A percentile compares a stretch with the other conserved stretches of the same genome.
phyloP scores from a whole-genome alignment of 768 basidiomycete species.

The Phanerodontia chrysosporium region DNA sequence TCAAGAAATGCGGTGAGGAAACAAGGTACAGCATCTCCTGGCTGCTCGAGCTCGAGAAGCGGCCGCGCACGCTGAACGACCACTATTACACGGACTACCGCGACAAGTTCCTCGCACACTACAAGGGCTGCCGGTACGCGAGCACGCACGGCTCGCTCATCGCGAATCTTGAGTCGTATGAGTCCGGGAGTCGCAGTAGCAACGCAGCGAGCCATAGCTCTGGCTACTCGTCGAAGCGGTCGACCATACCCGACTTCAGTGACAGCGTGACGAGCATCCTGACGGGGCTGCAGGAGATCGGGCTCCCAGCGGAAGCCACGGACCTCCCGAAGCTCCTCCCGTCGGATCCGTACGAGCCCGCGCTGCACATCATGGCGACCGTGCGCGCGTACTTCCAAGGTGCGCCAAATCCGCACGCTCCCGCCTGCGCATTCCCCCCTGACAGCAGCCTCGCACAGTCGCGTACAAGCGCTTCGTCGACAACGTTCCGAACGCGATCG shows the following conservation, averaged over 20 bases:
- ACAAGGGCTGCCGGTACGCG: conserved; percentile 17
- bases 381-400: conserved; percentile 77
- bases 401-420: conserved; percentile 21
- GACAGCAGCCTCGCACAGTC: conserved; percentile 26
- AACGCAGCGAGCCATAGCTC: background rate
- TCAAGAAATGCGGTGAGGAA: conserved; percentile 37
- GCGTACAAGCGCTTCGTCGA: conserved; percentile 44
- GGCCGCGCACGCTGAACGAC: conserved; percentile 45
- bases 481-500: conserved; percentile 39
- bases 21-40: conserved; percentile 42
- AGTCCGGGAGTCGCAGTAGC: no score
- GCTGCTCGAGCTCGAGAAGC: conserved; percentile 46
- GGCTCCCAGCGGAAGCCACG: conserved; percentile 32
- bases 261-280: conserved; percentile 32
- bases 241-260: conserved; percentile 3
- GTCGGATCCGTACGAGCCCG: conserved; percentile 48
- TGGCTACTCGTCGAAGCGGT: background rate
- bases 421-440: background rate
- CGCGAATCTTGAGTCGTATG: background rate
- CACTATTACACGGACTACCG: conserved; percentile 46
- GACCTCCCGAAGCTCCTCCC: conserved; percentile 50
- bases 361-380: conserved; percentile 64
- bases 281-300: conserved; percentile 23
- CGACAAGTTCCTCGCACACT: conserved; percentile 25
- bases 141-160: conserved; percentile 15